Base-by-base conservation (phyloP, 176 grass and related monocot genomes). In the Oryza punctata region DNA sequence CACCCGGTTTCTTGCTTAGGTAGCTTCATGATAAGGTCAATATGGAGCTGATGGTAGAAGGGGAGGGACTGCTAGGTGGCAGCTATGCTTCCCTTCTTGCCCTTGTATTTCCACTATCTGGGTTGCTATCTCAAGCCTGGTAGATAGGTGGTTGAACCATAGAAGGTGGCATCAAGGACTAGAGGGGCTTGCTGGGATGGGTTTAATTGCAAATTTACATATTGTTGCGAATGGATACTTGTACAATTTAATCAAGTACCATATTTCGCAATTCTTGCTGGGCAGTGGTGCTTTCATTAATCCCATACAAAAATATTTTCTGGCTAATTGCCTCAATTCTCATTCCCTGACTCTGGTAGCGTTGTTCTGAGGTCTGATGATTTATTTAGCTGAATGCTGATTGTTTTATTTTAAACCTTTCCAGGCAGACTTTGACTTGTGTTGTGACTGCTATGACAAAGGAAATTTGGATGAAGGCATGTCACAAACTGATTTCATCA, bases 391-490 rank as follows among this genome's bases (percentile, higher is more conserved):
- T 28, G 64, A 46, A 28, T 69, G 18, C 78, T 81, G 24, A 81
- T 75, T 81, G 28, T 64, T 66, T 45, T 2, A 19, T 67, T 23
- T 41, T 80, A 67, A 59, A 57, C 40, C 59, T 84, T 78, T 82
- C 18, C 89, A 97, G 94, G 94, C 87, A 73, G 94, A 97, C 87
- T 97, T 91, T 78, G 94, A 97, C 85, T 60, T 97, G 57, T 97
- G 94, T 76, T 86, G 78, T 69, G 94, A 94, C 38, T 97, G 94
- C 81, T 97, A 91, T 78, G 89, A 82, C 6, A 84, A 85, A 57
- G 79, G 76, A 77, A 97, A 97, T 60, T 91, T 97, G 73, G 94
- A 78, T 73, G 47, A 76, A 69, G 87, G 91, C 65, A 97, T 97
- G 94, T 79, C 91, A 72, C 85, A 72, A 72, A 40, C 71, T 83